Conservation (phyloP, 495 filamentous ascomycete genomes). For the Xanthoparmelia taractica region DNA sequence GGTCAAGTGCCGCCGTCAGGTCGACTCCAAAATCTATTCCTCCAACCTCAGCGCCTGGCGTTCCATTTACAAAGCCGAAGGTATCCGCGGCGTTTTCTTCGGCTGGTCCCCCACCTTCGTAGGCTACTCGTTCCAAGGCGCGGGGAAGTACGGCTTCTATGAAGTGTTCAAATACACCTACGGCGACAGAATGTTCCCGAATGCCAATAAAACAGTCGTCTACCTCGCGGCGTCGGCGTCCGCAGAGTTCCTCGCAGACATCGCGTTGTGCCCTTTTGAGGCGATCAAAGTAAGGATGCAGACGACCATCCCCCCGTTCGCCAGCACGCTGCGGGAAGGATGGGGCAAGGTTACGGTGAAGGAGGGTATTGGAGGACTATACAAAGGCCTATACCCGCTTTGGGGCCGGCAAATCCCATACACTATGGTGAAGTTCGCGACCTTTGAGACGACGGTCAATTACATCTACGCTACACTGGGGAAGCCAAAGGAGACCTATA, state of each 20-base stretch:
- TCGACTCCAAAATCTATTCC: slow-evolving; percentile 61
- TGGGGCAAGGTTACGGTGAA: slow-evolving; percentile 52
- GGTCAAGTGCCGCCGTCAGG: slow-evolving; percentile 66
- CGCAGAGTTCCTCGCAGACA: slow-evolving; percentile 63
- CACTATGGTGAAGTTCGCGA: slow-evolving; percentile 72
- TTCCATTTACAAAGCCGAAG: slow-evolving; percentile 55
- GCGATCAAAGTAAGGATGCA: slow-evolving; percentile 70
- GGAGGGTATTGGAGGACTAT: slow-evolving; percentile 54
- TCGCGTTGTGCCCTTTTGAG: slow-evolving; percentile 60
- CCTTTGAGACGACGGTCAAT: slow-evolving; percentile 61
- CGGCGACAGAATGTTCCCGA: slow-evolving; percentile 55
- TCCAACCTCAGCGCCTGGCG: slow-evolving; percentile 62
- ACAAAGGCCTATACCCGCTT: slow-evolving; percentile 62
- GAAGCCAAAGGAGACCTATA: slow-evolving; percentile 57
- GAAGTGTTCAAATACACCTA: slow-evolving; percentile 69
- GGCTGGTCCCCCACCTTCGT: slow-evolving; percentile 65
- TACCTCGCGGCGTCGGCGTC: slow-evolving; percentile 58
- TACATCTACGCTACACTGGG: slow-evolving; percentile 55
- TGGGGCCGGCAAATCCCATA: slow-evolving; percentile 69
- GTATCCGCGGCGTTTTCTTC: slow-evolving; percentile 62
- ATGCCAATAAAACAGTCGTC: slow-evolving; percentile 53
- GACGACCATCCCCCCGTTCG: slow-evolving; percentile 60
- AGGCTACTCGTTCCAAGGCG: slow-evolving; percentile 65
- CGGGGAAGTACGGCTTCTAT: slow-evolving; percentile 71
- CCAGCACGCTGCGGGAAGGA: slow-evolving; percentile 52